Evolutionary conservation across 2,329 filamentous ascomycete genomes (phyloP).

Genomic region (Ophidiomyces ophidiicola): DNA sequence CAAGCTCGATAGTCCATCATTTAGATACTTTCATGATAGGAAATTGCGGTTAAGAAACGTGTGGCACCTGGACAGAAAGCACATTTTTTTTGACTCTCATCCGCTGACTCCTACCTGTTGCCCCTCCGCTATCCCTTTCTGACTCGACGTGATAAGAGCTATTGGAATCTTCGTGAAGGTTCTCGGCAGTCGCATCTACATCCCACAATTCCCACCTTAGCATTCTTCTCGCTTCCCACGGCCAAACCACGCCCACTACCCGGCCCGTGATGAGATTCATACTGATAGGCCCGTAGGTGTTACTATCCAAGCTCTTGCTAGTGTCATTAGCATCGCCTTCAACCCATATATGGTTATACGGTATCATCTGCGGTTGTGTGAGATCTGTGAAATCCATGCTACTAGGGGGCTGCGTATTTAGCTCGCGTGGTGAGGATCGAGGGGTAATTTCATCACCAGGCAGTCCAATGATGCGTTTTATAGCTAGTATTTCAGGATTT

Average conservation of each 20-base stretch:
- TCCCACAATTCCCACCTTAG: constrained; percentile 31
- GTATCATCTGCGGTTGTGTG: constrained; percentile 45
- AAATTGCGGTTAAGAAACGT: constrained; percentile 18
- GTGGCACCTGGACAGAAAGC: constrained; percentile 26
- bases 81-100: constrained; percentile 27
- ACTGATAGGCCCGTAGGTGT: constrained; percentile 76
- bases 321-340: constrained; percentile 69
- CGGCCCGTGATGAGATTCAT: constrained; percentile 62
- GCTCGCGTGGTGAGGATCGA: constrained; percentile 45
- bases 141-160: constrained; percentile 8
- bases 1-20: not conserved
- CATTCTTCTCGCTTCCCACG: constrained; percentile 29
- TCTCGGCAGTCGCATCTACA: constrained; percentile 16
- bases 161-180: constrained; percentile 2
- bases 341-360: constrained; percentile 81
- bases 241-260: constrained; percentile 61
- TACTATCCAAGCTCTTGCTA: constrained; percentile 65
- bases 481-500: constrained; percentile 54
- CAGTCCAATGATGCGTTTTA: constrained; percentile 75
- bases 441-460: constrained; percentile 66
- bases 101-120: constrained; percentile 24
- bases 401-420: constrained; percentile 16
- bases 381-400: constrained; percentile 9
- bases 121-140: constrained; percentile 17
- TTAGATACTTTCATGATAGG: not conserved